phyloP scores from a whole-genome alignment of 1,284 basidiomycete genomes.

The Flammula alnicola region DNA sequence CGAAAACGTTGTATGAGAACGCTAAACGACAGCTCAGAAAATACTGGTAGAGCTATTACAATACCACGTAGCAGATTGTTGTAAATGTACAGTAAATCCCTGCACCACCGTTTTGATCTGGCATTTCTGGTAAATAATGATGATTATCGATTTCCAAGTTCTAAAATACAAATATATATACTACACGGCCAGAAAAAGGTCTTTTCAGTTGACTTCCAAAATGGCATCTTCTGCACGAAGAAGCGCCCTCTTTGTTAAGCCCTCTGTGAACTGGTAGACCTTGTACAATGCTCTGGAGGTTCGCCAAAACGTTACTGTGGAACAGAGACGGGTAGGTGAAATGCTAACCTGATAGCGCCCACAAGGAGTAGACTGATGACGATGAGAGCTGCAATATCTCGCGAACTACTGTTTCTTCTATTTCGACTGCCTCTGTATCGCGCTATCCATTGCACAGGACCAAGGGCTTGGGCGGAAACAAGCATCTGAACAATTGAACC shows the following conservation, averaged over 20 bases:
- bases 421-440: slow-evolving; percentile 61
- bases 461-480: slow-evolving; percentile 60
- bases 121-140: slow-evolving; percentile 12
- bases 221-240: slow-evolving; percentile 78
- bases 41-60: slow-evolving; percentile 64
- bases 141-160: slow-evolving; percentile 12
- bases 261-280: slow-evolving; percentile 69
- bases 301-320: slow-evolving; percentile 3
- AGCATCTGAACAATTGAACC: slow-evolving; percentile 77
- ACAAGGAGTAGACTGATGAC: slow-evolving; percentile 65
- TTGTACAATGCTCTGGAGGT: slow-evolving; percentile 63
- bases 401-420: slow-evolving; percentile 54
- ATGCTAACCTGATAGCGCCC: slow-evolving; percentile 63
- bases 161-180: slow-evolving; percentile 8
- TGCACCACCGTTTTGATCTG: too few species aligned
- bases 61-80: slow-evolving; percentile 13
- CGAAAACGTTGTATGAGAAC: slow-evolving; percentile 64
- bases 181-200: slow-evolving; percentile 1
- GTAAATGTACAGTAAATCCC: slow-evolving; percentile 17
- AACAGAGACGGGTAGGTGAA: slow-evolving; percentile 1
- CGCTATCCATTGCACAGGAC: slow-evolving; percentile 68
- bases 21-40: slow-evolving; percentile 70
- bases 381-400: slow-evolving; percentile 67
- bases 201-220: slow-evolving; percentile 64
- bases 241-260: slow-evolving; percentile 60